A percentile compares a stretch with the other conserved stretches of the same genome.
Evolutionary conservation across 2,329 filamentous ascomycete species (phyloP).

Genomic region (Epichloe amarillans): DNA sequence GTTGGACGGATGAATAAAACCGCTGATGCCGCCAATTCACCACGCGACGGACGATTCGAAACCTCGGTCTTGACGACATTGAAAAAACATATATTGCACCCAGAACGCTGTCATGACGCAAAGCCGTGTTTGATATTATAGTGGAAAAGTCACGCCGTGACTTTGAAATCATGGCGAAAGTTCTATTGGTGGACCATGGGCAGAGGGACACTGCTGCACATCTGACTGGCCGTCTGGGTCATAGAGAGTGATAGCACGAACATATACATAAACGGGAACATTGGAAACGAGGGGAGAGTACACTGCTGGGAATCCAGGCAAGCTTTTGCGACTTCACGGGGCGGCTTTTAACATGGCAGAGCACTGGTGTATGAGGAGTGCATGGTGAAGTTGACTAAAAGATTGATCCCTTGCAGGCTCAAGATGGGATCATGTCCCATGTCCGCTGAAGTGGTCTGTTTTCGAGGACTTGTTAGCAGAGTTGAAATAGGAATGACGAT

Average conservation of each 20-base stretch:
- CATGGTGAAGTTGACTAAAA: neutral
- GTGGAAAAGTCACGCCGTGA: neutral
- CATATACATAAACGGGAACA: neutral
- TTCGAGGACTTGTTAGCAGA: neutral
- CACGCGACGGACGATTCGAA: neutral
- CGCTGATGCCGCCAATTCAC: neutral
- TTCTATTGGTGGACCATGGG: neutral
- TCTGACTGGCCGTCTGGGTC: neutral
- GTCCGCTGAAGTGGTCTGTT: neutral
- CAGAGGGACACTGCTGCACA: neutral
- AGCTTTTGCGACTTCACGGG: neutral
- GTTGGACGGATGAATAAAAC: neutral
- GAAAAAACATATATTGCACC: neutral
- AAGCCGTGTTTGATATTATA: neutral
- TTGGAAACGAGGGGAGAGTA: neutral
- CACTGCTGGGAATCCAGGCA: neutral
- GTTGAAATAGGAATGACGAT: slow-evolving; percentile 2
- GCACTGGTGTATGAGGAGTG: neutral
- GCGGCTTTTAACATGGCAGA: neutral
- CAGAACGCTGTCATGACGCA: neutral
- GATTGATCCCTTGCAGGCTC: neutral
- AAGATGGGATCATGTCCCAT: neutral
- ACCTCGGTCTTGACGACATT: neutral
- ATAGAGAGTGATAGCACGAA: neutral
- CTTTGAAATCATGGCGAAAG: neutral